These are phyloP conservation scores for Lachnellula occidentalis DNA, from an alignment of 2,329 filamentous ascomycete genomes.

Conservation along the genomic window DNA sequence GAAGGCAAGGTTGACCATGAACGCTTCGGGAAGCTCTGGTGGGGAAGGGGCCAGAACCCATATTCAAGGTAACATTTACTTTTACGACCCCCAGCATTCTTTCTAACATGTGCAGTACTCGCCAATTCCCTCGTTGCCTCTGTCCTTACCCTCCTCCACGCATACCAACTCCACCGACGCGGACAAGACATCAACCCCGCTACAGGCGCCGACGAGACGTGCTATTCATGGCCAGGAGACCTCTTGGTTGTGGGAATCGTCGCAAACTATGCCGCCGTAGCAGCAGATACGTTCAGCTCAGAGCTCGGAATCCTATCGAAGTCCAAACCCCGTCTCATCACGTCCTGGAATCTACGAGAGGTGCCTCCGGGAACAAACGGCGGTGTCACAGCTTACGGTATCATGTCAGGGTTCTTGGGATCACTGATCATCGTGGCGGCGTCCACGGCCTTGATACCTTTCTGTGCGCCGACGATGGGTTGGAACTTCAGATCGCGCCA, in stretches of 20 bases:
- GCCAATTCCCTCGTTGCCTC: conserved; percentile 82
- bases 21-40: conserved; percentile 64
- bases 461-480: conserved; percentile 45
- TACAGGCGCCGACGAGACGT: conserved; percentile 32
- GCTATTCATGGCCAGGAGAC: conserved; percentile 57
- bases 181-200: conserved; percentile 20
- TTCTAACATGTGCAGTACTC: conserved; percentile 48
- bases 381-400: conserved; percentile 72
- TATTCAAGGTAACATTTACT: conserved; percentile 56
- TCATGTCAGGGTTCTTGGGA: conserved; percentile 68
- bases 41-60: conserved; percentile 81
- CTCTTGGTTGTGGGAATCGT: conserved; percentile 60
- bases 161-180: conserved; percentile 52
- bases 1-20: conserved; percentile 77
- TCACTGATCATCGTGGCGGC: conserved; percentile 61
- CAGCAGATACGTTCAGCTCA: conserved; percentile 90
- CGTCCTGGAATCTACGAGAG: conserved; percentile 65
- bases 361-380: conserved; percentile 93
- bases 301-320: conserved; percentile 88
- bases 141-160: conserved; percentile 53
- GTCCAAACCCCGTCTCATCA: conserved; percentile 75
- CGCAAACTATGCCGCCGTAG: conserved; percentile 84
- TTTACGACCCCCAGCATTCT: background rate
- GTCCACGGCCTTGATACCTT: conserved; percentile 62
- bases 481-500: conserved; percentile 51